Conservation (phyloP, 768 basidiomycete genomes). For the Pleurotus giganteus region DNA sequence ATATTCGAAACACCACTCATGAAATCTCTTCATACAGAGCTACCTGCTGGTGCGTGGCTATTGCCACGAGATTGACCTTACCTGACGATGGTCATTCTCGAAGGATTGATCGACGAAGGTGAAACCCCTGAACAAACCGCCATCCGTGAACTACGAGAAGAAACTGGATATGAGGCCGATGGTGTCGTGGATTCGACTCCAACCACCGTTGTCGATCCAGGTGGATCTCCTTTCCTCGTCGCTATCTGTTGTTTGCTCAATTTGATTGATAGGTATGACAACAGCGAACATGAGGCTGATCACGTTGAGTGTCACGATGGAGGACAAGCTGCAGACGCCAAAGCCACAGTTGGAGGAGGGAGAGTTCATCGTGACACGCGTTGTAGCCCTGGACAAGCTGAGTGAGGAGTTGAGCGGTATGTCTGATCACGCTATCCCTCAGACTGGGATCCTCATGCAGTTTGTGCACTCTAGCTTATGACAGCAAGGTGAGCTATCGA, state of each 20-base stretch:
- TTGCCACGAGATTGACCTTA: neutral
- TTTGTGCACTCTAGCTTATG: slow-evolving; percentile 43
- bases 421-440: slow-evolving; percentile 15
- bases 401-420: slow-evolving; percentile 64
- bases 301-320: slow-evolving; percentile 63
- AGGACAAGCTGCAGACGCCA: slow-evolving; percentile 66
- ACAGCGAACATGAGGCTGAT: slow-evolving; percentile 92
- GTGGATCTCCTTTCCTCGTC: slow-evolving; percentile 30
- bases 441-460: too few species aligned
- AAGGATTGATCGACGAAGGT: slow-evolving; percentile 81
- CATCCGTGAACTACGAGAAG: slow-evolving; percentile 87
- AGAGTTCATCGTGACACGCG: slow-evolving; percentile 75
- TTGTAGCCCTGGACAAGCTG: slow-evolving; percentile 68
- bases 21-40: slow-evolving; percentile 31
- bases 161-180: slow-evolving; percentile 72
- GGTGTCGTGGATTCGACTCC: slow-evolving; percentile 62
- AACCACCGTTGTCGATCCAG: slow-evolving; percentile 68
- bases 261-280: slow-evolving; percentile 69
- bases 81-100: neutral
- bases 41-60: slow-evolving; percentile 47
- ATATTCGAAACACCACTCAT: neutral
- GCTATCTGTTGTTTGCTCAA: neutral
- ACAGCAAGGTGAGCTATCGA: slow-evolving; percentile 44
- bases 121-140: slow-evolving; percentile 83
- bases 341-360: slow-evolving; percentile 79